Evolutionary conservation across 768 basidiomycete genomes (phyloP).

Genomic region (Epithele typhae): DNA sequence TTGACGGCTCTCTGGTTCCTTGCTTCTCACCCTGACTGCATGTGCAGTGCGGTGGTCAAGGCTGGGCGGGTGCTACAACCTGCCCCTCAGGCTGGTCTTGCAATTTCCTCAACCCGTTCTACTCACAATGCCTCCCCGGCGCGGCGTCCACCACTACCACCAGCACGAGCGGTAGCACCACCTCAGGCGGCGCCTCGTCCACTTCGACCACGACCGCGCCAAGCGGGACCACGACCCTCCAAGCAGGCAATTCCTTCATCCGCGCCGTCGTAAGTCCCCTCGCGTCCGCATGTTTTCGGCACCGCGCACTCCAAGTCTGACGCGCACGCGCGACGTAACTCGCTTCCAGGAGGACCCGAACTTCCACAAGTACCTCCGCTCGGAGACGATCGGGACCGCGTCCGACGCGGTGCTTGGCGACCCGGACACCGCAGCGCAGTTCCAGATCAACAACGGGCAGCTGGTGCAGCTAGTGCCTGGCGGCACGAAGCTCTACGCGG

Average conservation of each 20-base stretch:
- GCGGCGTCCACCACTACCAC: conserved; percentile 24
- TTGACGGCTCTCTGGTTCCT: not conserved
- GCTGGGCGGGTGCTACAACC: conserved; percentile 47
- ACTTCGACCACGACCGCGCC: conserved; percentile 22
- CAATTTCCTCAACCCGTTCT: conserved; percentile 40
- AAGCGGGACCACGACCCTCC: conserved; percentile 36
- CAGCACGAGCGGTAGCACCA: conserved; percentile 4
- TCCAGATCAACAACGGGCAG: conserved; percentile 52
- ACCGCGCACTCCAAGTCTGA: not conserved
- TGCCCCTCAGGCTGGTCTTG: conserved; percentile 47
- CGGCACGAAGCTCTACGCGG: conserved; percentile 43
- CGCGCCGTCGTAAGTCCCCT: conserved; percentile 44
- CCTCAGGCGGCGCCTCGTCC: conserved; percentile 15
- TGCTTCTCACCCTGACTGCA: not conserved
- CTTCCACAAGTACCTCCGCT: conserved; percentile 60
- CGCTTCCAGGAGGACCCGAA: conserved; percentile 44
- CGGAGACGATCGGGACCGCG: conserved; percentile 38
- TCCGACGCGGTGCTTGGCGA: conserved; percentile 48
- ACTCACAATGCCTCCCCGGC: conserved; percentile 53
- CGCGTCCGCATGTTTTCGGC: too few relatives aligned
- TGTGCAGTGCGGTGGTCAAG: conserved; percentile 46
- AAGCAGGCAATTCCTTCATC: conserved; percentile 50
- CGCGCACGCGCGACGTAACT: not conserved
- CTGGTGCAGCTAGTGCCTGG: conserved; percentile 43
- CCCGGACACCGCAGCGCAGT: conserved; percentile 50